A percentile compares a stretch with the other conserved stretches of the same genome.
phyloP scores from a whole-genome alignment of 768 basidiomycete genomes.

The Auricularia sp. region DNA sequence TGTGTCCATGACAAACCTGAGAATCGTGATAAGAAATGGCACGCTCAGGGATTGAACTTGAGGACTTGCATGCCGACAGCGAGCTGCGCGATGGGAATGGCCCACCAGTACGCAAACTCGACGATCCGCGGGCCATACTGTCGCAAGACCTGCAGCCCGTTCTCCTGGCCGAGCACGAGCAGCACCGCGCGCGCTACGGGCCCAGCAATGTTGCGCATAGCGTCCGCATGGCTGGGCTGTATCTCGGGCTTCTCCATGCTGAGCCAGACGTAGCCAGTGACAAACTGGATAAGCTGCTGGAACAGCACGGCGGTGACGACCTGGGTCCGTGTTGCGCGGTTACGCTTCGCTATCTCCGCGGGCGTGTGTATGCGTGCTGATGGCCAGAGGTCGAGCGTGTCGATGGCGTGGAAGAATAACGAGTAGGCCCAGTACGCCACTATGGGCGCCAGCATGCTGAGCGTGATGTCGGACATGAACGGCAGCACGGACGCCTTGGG shows the following conservation, averaged over 20 bases:
- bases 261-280: slow-evolving; percentile 61
- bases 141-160: slow-evolving; percentile 28
- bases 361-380: slow-evolving; percentile 84
- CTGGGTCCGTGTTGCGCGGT: slow-evolving; percentile 58
- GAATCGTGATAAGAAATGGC: background rate
- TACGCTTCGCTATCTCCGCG: slow-evolving; percentile 61
- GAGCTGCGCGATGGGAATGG: slow-evolving; percentile 63
- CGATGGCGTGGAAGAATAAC: slow-evolving; percentile 71
- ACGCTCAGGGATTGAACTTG: background rate
- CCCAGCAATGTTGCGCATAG: slow-evolving; percentile 25
- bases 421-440: slow-evolving; percentile 79
- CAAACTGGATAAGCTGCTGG: slow-evolving; percentile 81
- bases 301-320: slow-evolving; percentile 76
- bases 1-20: slow-evolving; percentile 87
- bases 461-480: slow-evolving; percentile 54
- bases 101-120: slow-evolving; percentile 88
- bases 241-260: slow-evolving; percentile 24
- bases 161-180: slow-evolving; percentile 32
- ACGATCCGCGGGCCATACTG: slow-evolving; percentile 33
- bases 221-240: slow-evolving; percentile 27
- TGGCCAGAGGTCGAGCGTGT: slow-evolving; percentile 69
- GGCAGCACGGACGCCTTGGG: slow-evolving; percentile 30
- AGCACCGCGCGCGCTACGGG: slow-evolving; percentile 30
- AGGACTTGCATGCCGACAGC: slow-evolving; percentile 73
- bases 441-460: slow-evolving; percentile 68